Base-by-base conservation (phyloP, 352 stramenopile species). In the Phytopythium litorale region DNA sequence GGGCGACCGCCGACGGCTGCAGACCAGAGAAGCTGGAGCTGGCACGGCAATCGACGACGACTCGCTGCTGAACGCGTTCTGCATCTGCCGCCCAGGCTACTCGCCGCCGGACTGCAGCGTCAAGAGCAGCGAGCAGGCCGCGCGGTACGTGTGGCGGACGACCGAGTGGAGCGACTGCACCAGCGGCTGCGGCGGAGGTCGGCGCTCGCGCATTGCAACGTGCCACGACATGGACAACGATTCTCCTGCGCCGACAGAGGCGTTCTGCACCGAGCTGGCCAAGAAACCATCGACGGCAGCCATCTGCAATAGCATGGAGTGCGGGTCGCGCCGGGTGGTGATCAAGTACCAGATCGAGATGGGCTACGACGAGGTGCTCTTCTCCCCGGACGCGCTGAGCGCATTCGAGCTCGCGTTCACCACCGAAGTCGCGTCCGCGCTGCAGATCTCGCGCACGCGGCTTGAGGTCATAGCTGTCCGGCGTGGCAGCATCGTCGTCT, bases 301-400 rank as follows among this genome's bases (percentile, higher is more conserved):
- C 12, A 89, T 91, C 28, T 91, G 81, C 74, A 91, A 91, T 46
- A 75, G 81, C 38, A 88, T 91, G 68, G 80, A 89, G 51, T 91
- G 82, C 54, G 82, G 82, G 15, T 87, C 78, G 18, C 89, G 87
- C 61, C 71, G 87, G 18, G 78, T 90, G 25, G 71, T 75, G 12
- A 73, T 89, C 56, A 75, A 71, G 55, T 91, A 89, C 67, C 61
- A 88, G 60, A 73, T 91, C 9, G 80, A 91, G 66, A 88, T 88
- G 71, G 80, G 79, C 58, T 91, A 79, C 66, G 80, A 91, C 59
- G 82, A 91, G 52, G 75, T 91, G 40, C 67, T 90, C 19, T 89
- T 89, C 57, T 86, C 74, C 1, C 58, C 78, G 35, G 62, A 85
- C 35, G 62, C 77, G 4, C 64, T 73, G 32, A 71, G 79, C n/a